Conservation (phyloP, 1,139 yeast genomes). For the Saccharomyces hybrid region DNA sequence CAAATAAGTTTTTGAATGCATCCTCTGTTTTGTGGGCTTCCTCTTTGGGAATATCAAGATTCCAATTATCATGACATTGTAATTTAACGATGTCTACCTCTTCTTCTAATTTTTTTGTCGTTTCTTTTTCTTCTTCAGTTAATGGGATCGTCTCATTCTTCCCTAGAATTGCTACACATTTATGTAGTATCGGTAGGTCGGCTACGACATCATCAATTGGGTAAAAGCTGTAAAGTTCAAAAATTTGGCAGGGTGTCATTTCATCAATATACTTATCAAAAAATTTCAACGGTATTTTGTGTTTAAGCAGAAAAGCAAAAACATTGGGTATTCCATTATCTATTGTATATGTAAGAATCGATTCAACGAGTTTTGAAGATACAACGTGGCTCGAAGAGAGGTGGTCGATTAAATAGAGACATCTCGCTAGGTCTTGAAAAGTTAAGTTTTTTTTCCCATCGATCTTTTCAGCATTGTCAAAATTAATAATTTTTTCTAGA, state of each 20-base stretch:
- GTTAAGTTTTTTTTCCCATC: slow-evolving; percentile 18
- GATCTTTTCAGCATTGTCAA: slow-evolving; percentile 17
- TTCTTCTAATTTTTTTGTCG: neutral
- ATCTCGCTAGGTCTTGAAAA: slow-evolving; percentile 14
- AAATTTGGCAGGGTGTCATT: slow-evolving; percentile 13
- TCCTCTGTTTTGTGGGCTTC: slow-evolving; percentile 2
- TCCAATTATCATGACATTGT: neutral
- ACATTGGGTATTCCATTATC: neutral
- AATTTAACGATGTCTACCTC: neutral
- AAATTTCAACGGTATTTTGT: slow-evolving; percentile 7
- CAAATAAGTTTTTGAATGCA: slow-evolving; percentile 9
- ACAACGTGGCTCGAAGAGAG: neutral
- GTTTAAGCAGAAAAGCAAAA: neutral
- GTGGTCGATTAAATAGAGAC: neutral
- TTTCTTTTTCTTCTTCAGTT: slow-evolving; percentile 13
- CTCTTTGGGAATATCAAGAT: neutral
- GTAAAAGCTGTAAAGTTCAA: slow-evolving; percentile 7
- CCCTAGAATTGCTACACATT: slow-evolving; percentile 12
- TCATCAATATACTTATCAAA: slow-evolving; percentile 10
- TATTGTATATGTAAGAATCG: neutral
- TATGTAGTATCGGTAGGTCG: slow-evolving; percentile 8
- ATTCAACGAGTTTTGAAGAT: neutral
- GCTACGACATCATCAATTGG: slow-evolving; percentile 9
- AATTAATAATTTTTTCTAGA: slow-evolving; percentile 16
- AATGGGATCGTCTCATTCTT: slow-evolving; percentile 5